A percentile compares a stretch with the other conserved stretches of the same genome.
phyloP scores from a whole-genome alignment of 2,329 filamentous ascomycete species.

The Apiospora arundinis region DNA sequence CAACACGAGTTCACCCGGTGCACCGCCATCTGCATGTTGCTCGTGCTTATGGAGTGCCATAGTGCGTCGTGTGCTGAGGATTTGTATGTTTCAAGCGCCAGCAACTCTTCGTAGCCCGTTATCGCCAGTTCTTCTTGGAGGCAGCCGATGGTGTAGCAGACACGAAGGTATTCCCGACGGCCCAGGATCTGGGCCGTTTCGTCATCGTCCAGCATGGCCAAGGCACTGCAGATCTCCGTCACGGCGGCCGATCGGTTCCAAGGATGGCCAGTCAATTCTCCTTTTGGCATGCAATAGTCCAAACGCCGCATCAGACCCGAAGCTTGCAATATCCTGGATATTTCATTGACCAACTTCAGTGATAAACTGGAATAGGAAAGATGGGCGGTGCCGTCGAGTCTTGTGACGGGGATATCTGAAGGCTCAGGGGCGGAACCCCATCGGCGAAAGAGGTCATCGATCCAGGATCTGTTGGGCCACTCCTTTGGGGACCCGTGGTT shows the following conservation, averaged over 20 bases:
- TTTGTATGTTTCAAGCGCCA: neutral
- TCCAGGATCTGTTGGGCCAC: neutral
- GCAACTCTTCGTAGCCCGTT: constrained; percentile 10
- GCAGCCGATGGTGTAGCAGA: neutral
- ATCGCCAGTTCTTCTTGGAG: constrained; percentile 11
- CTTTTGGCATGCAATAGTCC: neutral
- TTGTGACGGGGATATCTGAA: neutral
- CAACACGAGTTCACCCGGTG: constrained; percentile 17
- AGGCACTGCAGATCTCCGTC: constrained; percentile 2
- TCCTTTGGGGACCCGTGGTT: constrained; percentile 7
- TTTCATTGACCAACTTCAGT: neutral
- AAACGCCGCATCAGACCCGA: neutral
- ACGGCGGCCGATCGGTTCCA: constrained; percentile 8
- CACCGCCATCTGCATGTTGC: neutral
- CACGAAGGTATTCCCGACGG: neutral
- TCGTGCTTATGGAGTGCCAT: neutral
- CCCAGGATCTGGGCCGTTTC: neutral
- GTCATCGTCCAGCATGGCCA: constrained; percentile 16
- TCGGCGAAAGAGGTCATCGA: constrained; percentile 10
- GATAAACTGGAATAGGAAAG: neutral
- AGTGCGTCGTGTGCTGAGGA: neutral
- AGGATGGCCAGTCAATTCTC: constrained; percentile 12
- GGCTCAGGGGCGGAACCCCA: constrained; percentile 14
- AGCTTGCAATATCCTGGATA: constrained; percentile 3
- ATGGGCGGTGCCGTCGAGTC: neutral